phyloP scores from a whole-genome alignment of 2,329 filamentous ascomycete genomes.

The Bipolaris gigantea region DNA sequence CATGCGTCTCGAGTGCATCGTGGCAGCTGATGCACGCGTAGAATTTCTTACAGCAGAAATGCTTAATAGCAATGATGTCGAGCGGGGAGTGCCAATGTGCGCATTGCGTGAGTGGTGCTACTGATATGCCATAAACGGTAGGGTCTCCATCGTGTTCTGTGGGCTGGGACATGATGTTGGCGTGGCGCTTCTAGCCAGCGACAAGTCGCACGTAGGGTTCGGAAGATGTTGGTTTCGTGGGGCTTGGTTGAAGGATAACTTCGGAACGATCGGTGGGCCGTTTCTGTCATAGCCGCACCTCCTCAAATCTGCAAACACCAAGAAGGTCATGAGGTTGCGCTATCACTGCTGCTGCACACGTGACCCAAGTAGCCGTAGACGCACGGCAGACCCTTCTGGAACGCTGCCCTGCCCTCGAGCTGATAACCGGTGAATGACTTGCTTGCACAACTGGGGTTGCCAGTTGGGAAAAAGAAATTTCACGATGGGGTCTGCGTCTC shows the following conservation, averaged over 20 bases:
- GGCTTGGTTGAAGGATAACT: constrained; percentile 24
- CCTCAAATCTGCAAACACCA: neutral
- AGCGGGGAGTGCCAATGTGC: constrained; percentile 37
- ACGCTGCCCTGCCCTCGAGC: neutral
- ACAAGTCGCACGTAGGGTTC: neutral
- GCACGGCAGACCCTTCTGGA: too few species aligned
- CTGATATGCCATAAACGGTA: constrained; percentile 29
- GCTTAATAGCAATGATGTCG: constrained; percentile 45
- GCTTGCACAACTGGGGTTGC: constrained; percentile 1
- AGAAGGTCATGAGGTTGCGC: neutral
- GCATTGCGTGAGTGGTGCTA: constrained; percentile 39
- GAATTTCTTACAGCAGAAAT: constrained; percentile 42
- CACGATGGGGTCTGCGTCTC: constrained; percentile 22
- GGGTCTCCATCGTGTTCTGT: constrained; percentile 5
- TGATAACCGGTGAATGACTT: neutral
- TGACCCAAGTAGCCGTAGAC: neutral
- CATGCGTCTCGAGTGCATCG: constrained; percentile 31
- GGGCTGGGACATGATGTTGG: constrained; percentile 9
- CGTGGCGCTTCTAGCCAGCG: neutral
- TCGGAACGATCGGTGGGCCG: constrained; percentile 17
- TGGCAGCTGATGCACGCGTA: constrained; percentile 45
- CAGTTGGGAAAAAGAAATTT: constrained; percentile 9
- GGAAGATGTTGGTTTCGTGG: constrained; percentile 11
- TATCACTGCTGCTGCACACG: neutral
- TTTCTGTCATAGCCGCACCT: constrained; percentile 4